A percentile compares a stretch with the other conserved stretches of the same genome.
phyloP scores from a whole-genome alignment of 352 stramenopile species.

The Phytophthora litchii region DNA sequence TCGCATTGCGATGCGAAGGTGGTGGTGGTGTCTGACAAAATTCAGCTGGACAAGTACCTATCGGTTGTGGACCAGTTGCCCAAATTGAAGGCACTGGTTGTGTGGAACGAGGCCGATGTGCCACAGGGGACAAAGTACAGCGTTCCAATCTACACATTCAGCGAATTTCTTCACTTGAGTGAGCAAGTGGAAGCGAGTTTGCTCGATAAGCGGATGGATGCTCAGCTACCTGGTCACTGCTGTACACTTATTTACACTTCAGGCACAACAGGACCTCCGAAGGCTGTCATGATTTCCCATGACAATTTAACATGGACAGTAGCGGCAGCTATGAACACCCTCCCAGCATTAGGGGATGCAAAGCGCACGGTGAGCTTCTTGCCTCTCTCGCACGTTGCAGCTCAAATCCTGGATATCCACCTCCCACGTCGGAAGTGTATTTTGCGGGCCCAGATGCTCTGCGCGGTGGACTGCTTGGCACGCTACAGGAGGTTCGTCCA shows the following conservation, averaged over 20 bases:
- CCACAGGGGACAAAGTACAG: conserved; percentile 29
- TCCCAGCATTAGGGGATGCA: conserved; percentile 52
- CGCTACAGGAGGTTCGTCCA: conserved; percentile 65
- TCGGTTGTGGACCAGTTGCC: conserved; percentile 67
- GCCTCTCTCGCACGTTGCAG: conserved; percentile 83
- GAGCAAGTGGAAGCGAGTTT: conserved; percentile 35
- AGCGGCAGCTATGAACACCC: conserved; percentile 52
- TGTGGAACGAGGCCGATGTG: conserved; percentile 57
- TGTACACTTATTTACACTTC: conserved; percentile 93
- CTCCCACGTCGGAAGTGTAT: conserved; percentile 71
- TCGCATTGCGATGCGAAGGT: conserved; percentile 80
- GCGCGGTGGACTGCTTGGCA: conserved; percentile 65
- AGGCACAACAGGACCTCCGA: conserved; percentile 71
- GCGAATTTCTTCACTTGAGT: conserved; percentile 60
- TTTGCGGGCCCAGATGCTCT: conserved; percentile 80
- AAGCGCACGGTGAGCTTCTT: conserved; percentile 83
- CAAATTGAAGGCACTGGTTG: conserved; percentile 75
- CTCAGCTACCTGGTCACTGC: conserved; percentile 64
- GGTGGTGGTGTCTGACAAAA: conserved; percentile 75
- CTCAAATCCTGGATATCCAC: conserved; percentile 84
- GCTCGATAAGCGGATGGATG: conserved; percentile 49
- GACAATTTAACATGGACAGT: conserved; percentile 81
- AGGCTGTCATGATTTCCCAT: conserved; percentile 81
- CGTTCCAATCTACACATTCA: conserved; percentile 67
- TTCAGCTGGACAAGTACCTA: conserved; percentile 79